Base-by-base conservation (phyloP, 768 basidiomycete genomes). In the Tylopilus subfusipes region DNA sequence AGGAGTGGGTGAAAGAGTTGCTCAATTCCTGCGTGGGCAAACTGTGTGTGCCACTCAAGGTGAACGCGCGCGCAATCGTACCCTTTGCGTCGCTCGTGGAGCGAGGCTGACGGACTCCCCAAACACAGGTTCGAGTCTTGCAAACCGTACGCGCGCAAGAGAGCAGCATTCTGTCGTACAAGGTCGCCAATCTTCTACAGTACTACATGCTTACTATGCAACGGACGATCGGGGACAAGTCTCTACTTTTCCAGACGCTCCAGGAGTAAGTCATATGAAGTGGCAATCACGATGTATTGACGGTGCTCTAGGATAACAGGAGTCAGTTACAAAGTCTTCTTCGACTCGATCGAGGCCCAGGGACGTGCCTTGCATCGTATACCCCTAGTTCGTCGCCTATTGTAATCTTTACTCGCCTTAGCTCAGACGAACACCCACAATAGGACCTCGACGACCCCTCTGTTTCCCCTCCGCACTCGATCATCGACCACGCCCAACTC, bases 201-300 rank as follows among this genome's bases (percentile, higher is more conserved):
- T 99, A 98, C 67, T 99, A 98, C 68, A 75, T 86, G 66, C 70
- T 93, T 30, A 98, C 94, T 5, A 97, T 99, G 93, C 80, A 83
- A 47, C 80, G 92, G 45, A 98, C 95, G 2, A 86, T 98, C 40
- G 97, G 97, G 0, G 78, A 82, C n/a, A 76, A 88, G 4, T 91
- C 95, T 2, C 54, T 89, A 42, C 75, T 98, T 50, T 87, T 87
- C 1, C 79, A 74, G 53, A 86, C 89, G 0, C 75, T 98, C 27
- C 76, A 84, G 57, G 93, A 97, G 93, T 96, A 61, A 48, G 85
- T 33, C 5, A 2, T 27, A 6, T 9, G 12, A 7, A 13, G 11
- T 14, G 30, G 21, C 16, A 16, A 36, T 34, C 6, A 11, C 12
- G 14, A 18, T n/a, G 12, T 0, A 5, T 55, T 24, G 24, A 44